Conservation (phyloP, 169 alveolate genomes). For the Theileria orientalis region DNA sequence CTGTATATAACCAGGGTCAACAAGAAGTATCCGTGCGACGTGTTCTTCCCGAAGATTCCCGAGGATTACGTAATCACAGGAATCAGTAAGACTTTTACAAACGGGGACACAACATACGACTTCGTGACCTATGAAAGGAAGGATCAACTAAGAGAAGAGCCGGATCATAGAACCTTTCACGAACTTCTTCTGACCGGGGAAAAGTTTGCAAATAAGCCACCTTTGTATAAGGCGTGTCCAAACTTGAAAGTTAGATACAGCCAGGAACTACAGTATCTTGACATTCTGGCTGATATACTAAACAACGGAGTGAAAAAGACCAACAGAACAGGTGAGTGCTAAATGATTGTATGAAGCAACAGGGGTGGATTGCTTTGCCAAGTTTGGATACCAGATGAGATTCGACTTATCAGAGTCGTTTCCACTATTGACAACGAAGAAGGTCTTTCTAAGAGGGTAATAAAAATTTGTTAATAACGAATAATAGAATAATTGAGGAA, state of each 20-base stretch:
- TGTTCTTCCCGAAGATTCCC: constrained; percentile 61
- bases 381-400: constrained; percentile 94
- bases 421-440: constrained; percentile 95
- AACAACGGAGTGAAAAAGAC: constrained; percentile 85
- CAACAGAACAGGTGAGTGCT: constrained; percentile 84
- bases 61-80: constrained; percentile 50
- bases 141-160: not conserved
- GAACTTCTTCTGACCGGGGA: constrained; percentile 49
- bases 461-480: not conserved
- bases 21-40: constrained; percentile 64
- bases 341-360: not conserved
- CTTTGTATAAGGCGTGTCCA: constrained; percentile 67
- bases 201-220: constrained; percentile 20
- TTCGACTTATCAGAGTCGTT: constrained; percentile 89
- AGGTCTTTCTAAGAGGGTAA: constrained; percentile 90
- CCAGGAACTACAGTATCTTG: constrained; percentile 92
- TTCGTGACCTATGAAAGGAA: constrained; percentile 62
- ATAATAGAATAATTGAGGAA: constrained; percentile 86
- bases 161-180: not conserved
- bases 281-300: constrained; percentile 86
- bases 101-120: constrained; percentile 71
- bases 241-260: constrained; percentile 74
- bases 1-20: constrained; percentile 86
- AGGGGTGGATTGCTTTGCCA: constrained; percentile 85
- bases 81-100: constrained; percentile 64